Conservation (phyloP, 805 yeast species). For the Nakazawaea sp. region DNA sequence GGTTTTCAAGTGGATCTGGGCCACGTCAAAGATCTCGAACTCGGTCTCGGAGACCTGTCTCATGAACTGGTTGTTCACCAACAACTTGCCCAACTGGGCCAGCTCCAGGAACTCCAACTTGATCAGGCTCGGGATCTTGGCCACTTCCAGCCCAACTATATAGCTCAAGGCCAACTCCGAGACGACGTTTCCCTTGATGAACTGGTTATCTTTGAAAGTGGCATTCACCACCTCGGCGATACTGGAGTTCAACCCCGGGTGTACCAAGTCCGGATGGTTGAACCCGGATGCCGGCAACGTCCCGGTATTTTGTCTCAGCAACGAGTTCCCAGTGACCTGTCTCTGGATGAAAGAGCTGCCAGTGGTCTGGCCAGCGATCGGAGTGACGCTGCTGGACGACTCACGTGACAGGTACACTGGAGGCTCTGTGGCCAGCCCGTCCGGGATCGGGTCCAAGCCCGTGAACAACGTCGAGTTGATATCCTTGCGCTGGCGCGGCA, state of each 20-base stretch:
- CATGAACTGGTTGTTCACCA: constrained; percentile 48
- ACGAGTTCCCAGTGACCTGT: constrained; percentile 34
- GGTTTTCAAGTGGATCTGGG: constrained; percentile 52
- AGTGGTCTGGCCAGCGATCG: background rate
- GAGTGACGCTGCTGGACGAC: constrained; percentile 4
- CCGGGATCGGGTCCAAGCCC: constrained; percentile 25
- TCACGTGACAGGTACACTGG: constrained; percentile 17
- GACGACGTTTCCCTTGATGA: constrained; percentile 52
- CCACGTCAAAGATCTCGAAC: constrained; percentile 39
- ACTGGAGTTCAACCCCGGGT: constrained; percentile 72
- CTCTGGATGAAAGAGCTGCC: constrained; percentile 24
- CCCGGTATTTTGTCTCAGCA: constrained; percentile 23
- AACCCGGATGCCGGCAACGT: constrained; percentile 21
- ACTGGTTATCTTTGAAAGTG: constrained; percentile 59
- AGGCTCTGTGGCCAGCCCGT: constrained; percentile 14
- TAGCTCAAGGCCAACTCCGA: constrained; percentile 88
- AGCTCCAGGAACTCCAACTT: constrained; percentile 34
- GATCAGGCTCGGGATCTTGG: constrained; percentile 23
- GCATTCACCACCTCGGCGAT: constrained; percentile 84
- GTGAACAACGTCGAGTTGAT: constrained; percentile 41
- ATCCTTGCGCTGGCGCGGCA: constrained; percentile 30
- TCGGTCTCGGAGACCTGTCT: constrained; percentile 30
- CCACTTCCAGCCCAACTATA: constrained; percentile 26
- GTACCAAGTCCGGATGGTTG: constrained; percentile 44
- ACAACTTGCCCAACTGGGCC: constrained; percentile 34